Percentiles rank a stretch among this genome's conserved stretches.
Evolutionary conservation across 495 filamentous ascomycete genomes (phyloP).

Genomic region (Aspergillus egyptiacus): DNA sequence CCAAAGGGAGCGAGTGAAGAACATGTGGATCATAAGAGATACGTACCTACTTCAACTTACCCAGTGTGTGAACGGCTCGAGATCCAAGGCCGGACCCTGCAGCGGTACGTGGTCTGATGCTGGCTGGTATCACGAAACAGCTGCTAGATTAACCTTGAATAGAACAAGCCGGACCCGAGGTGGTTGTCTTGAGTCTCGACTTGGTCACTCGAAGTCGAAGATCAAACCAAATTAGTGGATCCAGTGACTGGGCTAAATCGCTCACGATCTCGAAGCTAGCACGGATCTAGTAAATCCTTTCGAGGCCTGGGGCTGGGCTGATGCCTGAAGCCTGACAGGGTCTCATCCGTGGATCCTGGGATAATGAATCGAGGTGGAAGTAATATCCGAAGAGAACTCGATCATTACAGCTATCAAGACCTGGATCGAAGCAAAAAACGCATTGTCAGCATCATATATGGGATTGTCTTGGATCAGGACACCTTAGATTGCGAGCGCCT

Average conservation of each 20-base stretch:
- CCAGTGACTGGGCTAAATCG: conserved; percentile 15
- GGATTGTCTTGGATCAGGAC: too few species aligned
- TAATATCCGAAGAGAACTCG: not conserved
- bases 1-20: too few species aligned
- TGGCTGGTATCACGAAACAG: too few species aligned
- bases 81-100: too few species aligned
- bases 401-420: not conserved
- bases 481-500: too few species aligned
- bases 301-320: not conserved
- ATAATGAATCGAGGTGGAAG: not conserved
- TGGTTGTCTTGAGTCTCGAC: too few species aligned
- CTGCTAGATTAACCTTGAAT: conserved; percentile 1
- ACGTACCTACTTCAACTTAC: too few species aligned
- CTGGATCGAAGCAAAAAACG: not conserved
- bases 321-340: not conserved
- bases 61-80: too few species aligned
- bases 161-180: not conserved
- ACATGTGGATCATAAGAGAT: too few species aligned
- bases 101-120: too few species aligned
- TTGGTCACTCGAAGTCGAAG: not conserved
- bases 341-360: not conserved
- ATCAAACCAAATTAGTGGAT: conserved; percentile 21
- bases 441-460: too few species aligned
- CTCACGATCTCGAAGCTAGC: conserved; percentile 2
- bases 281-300: conserved; percentile 5